Base-by-base conservation (phyloP, 1,284 basidiomycete genomes). In the Rhodotorula sp. region DNA sequence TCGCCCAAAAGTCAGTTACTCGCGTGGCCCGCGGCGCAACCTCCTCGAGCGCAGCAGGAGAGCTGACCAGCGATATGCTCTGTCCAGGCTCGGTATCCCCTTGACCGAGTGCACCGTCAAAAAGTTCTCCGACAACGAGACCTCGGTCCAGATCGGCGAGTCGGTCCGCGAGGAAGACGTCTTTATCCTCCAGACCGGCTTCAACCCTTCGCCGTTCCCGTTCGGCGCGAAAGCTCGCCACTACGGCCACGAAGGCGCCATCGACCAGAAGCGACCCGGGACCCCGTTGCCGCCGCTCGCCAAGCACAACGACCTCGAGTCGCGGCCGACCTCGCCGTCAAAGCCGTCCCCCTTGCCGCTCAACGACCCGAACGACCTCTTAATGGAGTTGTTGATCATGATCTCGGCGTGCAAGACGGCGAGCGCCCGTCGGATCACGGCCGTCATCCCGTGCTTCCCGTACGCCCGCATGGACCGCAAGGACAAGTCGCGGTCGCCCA, bases 121-220 rank as follows among this genome's bases (percentile, higher is more conserved):
- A 80, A 95, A 95, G 81, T 99, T 99, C 83, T 93, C 94, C 31
- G 78, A 79, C 69, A 77, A 77, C 68, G 78, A 79, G 64, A 83
- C 78, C 75, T 83, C 70, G 70, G 82, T 78, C 15, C 67, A 68
- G 31, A 83, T 83, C 71, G 81, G 90, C 76, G 92, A 95, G 83
- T 97, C 93, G 61, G 90, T 99, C 64, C 90, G 95, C 69, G 95
- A 99, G 81, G 94, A 97, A 84, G 94, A 97, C 80, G 92, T 95
- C 47, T 97, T 95, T 85, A 95, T 97, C 84, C 87, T 97, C 79
- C 94, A 97, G 83, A 80, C 79, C 58, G 79, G 79, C 52, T 80
- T 80, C 75, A 80, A 80, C 73, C 79, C 79, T 48, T 75, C 76
- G 5, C 77, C 78, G 19, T 66, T 74, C 50, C 68, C 70, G 2